Evolutionary conservation across 1,139 yeast species (phyloP).

Genomic region (Nakaseomyces glabratus): DNA sequence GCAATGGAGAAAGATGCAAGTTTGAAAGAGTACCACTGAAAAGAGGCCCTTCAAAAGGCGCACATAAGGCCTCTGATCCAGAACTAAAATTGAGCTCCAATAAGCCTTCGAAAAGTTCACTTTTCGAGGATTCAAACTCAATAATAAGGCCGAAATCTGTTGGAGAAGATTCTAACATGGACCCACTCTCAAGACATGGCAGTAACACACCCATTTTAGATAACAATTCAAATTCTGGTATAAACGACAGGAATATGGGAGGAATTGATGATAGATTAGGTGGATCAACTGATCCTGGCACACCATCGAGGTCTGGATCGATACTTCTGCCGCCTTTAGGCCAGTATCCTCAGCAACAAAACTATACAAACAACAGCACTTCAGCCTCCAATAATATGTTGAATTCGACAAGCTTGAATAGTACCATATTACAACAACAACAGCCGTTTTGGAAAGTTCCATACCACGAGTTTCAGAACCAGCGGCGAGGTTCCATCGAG

Average conservation of each 20-base stretch:
- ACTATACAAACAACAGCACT: background rate
- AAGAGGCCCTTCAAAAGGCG: conserved; percentile 72
- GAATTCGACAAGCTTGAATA: conserved; percentile 6
- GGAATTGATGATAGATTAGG: conserved; percentile 7
- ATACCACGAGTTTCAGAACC: conserved; percentile 28
- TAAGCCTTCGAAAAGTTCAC: conserved; percentile 19
- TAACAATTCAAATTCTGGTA: conserved; percentile 1
- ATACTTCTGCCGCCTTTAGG: conserved; percentile 28
- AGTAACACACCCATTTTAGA: conserved; percentile 3
- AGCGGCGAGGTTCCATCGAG: conserved; percentile 26
- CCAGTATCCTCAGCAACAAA: conserved; percentile 20
- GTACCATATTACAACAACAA: conserved; percentile 9
- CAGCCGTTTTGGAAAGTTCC: conserved; percentile 33
- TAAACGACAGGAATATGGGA: background rate
- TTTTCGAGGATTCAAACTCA: conserved; percentile 1
- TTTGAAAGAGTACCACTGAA: conserved; percentile 58
- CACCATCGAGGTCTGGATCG: conserved; percentile 15
- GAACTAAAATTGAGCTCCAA: no score
- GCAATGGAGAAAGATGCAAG: conserved; percentile 24
- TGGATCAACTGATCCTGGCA: conserved; percentile 8
- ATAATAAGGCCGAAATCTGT: conserved; percentile 4
- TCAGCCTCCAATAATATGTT: background rate
- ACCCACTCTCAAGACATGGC: conserved; percentile 4
- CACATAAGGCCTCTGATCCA: no score
- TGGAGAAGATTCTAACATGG: conserved; percentile 1